A percentile compares a stretch with the other conserved stretches of the same genome.
Conservation (phyloP, 768 basidiomycete genomes). For the Steccherinum ochraceum region DNA sequence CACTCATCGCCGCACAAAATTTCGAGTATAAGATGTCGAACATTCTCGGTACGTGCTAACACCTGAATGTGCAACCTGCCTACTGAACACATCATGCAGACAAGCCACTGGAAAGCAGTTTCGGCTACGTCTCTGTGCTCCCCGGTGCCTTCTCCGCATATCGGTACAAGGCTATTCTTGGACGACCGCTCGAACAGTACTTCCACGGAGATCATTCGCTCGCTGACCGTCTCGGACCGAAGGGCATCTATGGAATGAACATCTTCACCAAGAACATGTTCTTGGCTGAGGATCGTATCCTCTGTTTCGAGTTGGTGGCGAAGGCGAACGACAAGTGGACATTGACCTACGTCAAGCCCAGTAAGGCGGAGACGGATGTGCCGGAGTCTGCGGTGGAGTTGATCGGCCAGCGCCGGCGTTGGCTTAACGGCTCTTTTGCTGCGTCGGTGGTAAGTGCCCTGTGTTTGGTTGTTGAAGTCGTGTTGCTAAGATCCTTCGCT, state of each 20-base stretch:
- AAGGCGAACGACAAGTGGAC: slow-evolving; percentile 87
- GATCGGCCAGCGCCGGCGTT: slow-evolving; percentile 92
- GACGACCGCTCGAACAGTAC: slow-evolving; percentile 80
- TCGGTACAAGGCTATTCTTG: slow-evolving; percentile 87
- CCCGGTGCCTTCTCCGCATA: slow-evolving; percentile 98
- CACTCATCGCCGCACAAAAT: slow-evolving; percentile 90
- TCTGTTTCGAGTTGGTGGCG: slow-evolving; percentile 95
- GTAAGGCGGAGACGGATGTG: slow-evolving; percentile 96
- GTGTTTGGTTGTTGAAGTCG: background rate
- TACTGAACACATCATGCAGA: slow-evolving; percentile 38
- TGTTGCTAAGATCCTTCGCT: background rate
- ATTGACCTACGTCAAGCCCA: slow-evolving; percentile 88
- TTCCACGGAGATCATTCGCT: slow-evolving; percentile 87
- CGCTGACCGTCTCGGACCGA: slow-evolving; percentile 85
- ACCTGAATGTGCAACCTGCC: background rate
- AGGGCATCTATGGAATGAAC: slow-evolving; percentile 95
- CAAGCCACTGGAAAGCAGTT: slow-evolving; percentile 91
- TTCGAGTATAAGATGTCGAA: slow-evolving; percentile 99
- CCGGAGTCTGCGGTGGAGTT: slow-evolving; percentile 88
- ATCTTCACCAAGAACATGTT: slow-evolving; percentile 96
- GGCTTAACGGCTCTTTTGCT: slow-evolving; percentile 95
- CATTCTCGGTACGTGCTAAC: slow-evolving; percentile 58
- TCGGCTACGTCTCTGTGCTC: slow-evolving; percentile 92
- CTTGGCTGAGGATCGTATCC: slow-evolving; percentile 91
- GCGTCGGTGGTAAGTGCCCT: slow-evolving; percentile 68